Percentiles rank a stretch among this genome's conserved stretches.
Evolutionary conservation across 208 protist species (phyloP).

Genomic region (Acanthamoeba castellanii): DNA sequence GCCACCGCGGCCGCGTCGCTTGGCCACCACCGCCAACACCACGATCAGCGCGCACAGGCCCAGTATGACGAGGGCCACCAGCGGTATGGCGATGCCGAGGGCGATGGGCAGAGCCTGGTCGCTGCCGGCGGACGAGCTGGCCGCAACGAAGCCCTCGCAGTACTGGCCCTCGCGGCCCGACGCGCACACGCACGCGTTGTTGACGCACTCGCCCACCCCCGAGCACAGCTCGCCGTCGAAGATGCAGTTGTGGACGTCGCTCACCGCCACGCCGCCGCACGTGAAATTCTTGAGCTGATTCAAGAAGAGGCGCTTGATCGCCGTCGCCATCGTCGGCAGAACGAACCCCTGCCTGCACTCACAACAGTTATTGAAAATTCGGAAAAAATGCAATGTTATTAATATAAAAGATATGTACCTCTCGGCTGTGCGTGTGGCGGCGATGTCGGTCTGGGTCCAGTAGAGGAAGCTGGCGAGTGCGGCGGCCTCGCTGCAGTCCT

Average conservation of each 20-base stretch:
- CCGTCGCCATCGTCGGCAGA: background rate
- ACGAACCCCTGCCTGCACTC: background rate
- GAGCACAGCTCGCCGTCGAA: background rate
- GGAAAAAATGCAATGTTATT: no score
- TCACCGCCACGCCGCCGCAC: background rate
- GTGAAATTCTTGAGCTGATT: slow-evolving; percentile 38
- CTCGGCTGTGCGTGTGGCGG: background rate
- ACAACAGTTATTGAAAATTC: background rate
- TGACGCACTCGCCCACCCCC: background rate
- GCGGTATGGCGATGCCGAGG: no score
- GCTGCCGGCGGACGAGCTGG: no score
- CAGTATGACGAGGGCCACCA: no score
- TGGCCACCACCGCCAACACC: no score
- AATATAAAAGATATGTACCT: background rate
- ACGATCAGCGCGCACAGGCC: no score
- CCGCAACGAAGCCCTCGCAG: background rate
- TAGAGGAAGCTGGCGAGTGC: background rate
- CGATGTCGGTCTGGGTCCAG: no score
- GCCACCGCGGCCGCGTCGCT: no score
- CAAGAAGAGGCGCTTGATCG: background rate
- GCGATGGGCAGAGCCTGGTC: no score
- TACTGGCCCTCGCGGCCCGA: background rate
- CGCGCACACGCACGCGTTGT: background rate
- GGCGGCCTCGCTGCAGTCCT: background rate
- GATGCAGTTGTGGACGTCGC: background rate